Evolutionary conservation across 2,329 filamentous ascomycete species (phyloP), one percentile per base, ranked within the genome.

Genomic region (Tolypocladium amazonense): DNA sequence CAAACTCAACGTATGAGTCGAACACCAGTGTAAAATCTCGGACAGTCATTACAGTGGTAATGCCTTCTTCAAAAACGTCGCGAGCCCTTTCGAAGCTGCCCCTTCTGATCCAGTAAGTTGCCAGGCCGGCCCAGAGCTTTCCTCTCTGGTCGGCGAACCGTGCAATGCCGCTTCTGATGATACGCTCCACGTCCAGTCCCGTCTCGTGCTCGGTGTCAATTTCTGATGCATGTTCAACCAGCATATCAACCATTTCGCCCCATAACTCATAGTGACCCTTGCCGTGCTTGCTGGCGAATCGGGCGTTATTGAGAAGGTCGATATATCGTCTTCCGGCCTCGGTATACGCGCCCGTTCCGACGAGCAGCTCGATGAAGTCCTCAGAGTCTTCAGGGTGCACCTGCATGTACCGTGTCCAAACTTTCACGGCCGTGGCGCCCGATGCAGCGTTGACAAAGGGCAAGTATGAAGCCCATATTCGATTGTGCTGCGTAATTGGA

Each of bases 41-140:
- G 53, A 99, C 92, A 2, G 94, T 99, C 93, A 97, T 97, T 63
- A 97, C 95, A 1, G 93, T 97, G 14, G 91, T 96, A 65, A 97
- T 90, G 53, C 90, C 95, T 73, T 97, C 92, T 74, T 99, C 94
- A 65, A 96, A 97, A 4, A 95, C 82, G 72, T 99, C 94, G 64
- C 95, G 82, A 18, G 94, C 92, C 62, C 88, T 88, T 75, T 97
- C 95, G 69, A 97, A 97, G 69, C 89, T 92, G 53, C 92, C 92
- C 71, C 87, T 87, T 61, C 91, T 90, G 71, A 95, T 96, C 91
- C 93, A 97, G 75, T 97, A 99, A 4, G 93, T 94, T 52, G 94
- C 94, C 57, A 99, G 77, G 12, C 93, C 93, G 56, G 90, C 90
- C 93, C 94, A 99, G 25, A 99, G 79, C 69, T 96, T 96, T 41